Evolutionary conservation across 2,329 filamentous ascomycete genomes (phyloP).

Genomic region (Aspergillus viridinutans): DNA sequence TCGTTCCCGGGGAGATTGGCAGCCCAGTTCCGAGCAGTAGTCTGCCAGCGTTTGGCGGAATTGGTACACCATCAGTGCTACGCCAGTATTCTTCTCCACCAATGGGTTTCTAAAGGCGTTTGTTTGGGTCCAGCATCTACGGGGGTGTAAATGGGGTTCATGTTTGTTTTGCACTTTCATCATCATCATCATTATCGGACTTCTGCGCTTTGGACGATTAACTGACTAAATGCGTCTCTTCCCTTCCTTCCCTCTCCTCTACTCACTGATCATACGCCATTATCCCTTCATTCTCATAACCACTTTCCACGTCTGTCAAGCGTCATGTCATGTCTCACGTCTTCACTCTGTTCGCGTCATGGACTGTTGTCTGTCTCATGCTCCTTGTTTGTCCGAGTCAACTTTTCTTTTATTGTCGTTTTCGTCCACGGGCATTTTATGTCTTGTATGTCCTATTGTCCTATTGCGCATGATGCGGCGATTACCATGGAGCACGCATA

Average conservation of each 20-base stretch:
- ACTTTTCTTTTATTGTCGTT: slow-evolving; percentile 14
- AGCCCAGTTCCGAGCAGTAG: slow-evolving; percentile 56
- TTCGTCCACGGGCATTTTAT: slow-evolving; percentile 16
- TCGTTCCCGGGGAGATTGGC: slow-evolving; percentile 63
- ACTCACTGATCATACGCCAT: neutral
- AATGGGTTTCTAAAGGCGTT: slow-evolving; percentile 31
- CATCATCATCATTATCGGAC: neutral
- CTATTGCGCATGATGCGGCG: slow-evolving; percentile 30
- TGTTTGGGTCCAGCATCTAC: slow-evolving; percentile 12
- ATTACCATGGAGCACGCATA: slow-evolving; percentile 28
- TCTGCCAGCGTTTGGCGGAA: slow-evolving; percentile 35
- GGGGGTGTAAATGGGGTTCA: neutral
- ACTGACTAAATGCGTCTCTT: neutral
- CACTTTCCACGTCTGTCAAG: slow-evolving; percentile 10
- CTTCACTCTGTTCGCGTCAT: slow-evolving; percentile 13
- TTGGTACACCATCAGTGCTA: slow-evolving; percentile 30
- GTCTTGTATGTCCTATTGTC: slow-evolving; percentile 5
- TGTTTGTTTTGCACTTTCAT: neutral
- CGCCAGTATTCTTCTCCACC: slow-evolving; percentile 38
- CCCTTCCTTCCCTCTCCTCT: neutral
- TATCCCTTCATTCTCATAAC: neutral
- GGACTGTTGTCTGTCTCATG: slow-evolving; percentile 8
- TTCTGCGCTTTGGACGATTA: neutral
- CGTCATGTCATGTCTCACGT: slow-evolving; percentile 16
- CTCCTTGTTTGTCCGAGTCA: slow-evolving; percentile 14